Conservation (phyloP, 176 grass and related monocot genomes). For the Carex parvula region DNA sequence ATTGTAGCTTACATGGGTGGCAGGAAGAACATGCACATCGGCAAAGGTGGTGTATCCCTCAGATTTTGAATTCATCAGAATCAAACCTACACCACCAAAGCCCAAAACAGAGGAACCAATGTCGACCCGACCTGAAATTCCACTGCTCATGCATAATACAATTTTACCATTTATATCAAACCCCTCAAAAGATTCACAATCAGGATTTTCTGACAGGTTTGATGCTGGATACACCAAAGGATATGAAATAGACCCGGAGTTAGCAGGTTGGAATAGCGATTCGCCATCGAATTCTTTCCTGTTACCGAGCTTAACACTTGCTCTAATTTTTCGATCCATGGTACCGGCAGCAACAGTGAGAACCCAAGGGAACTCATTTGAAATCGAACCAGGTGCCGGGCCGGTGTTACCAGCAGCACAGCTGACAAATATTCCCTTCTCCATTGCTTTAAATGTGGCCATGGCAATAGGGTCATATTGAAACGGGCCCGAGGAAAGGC, state of each 20-base stretch:
- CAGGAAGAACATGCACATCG: constrained; percentile 51
- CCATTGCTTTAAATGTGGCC: constrained; percentile 54
- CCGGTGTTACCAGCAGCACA: constrained; percentile 65
- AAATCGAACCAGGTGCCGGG: constrained; percentile 34
- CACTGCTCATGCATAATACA: constrained; percentile 58
- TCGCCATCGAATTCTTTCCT: constrained; percentile 69
- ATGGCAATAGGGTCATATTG: constrained; percentile 75
- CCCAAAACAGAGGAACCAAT: constrained; percentile 43
- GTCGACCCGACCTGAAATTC: constrained; percentile 39
- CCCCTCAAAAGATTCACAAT: constrained; percentile 53
- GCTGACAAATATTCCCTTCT: constrained; percentile 78
- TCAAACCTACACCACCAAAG: constrained; percentile 47
- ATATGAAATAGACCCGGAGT: constrained; percentile 31
- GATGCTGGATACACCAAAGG: constrained; percentile 49
- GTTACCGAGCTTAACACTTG: constrained; percentile 56
- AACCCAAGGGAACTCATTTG: constrained; percentile 80
- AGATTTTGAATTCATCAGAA: constrained; percentile 44
- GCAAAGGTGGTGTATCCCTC: constrained; percentile 61
- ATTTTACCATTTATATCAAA: constrained; percentile 50
- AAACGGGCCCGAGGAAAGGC: constrained; percentile 52
- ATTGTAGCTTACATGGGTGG: constrained; percentile 49
- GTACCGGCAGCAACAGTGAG: constrained; percentile 80
- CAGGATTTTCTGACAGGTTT: constrained; percentile 40
- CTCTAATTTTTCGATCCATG: constrained; percentile 60
- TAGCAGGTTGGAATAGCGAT: constrained; percentile 51